Conservation (phyloP, 495 filamentous ascomycete species). For the Tuber microsphaerosporum region DNA sequence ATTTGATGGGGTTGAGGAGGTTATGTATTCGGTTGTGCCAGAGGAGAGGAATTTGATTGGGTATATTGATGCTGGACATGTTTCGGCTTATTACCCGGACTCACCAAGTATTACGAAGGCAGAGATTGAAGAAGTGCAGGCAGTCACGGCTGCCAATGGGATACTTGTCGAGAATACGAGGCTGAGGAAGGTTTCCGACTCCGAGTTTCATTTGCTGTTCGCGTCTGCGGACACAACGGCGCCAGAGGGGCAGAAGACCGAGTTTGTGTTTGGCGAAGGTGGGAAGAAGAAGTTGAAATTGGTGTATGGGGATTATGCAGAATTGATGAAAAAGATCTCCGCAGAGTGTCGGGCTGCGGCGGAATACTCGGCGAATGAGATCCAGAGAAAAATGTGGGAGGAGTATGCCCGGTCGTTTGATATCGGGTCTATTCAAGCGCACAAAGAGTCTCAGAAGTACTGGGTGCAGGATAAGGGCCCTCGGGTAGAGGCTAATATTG, state of each 20-base stretch:
- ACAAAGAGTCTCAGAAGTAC: constrained; percentile 80
- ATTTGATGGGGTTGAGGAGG: constrained; percentile 62
- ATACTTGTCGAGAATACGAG: constrained; percentile 76
- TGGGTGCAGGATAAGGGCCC: constrained; percentile 93
- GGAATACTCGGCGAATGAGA: constrained; percentile 72
- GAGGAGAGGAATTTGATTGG: constrained; percentile 74
- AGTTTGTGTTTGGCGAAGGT: constrained; percentile 26
- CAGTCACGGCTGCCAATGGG: constrained; percentile 17
- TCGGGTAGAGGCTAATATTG: constrained; percentile 81
- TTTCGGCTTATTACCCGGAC: constrained; percentile 88
- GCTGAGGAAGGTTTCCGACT: constrained; percentile 61
- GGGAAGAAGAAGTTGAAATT: constrained; percentile 53
- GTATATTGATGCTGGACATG: constrained; percentile 71
- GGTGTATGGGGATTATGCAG: constrained; percentile 74
- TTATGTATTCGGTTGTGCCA: constrained; percentile 64
- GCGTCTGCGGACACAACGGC: constrained; percentile 60
- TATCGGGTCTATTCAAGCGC: constrained; percentile 73
- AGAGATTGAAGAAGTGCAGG: constrained; percentile 48
- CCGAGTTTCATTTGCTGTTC: constrained; percentile 70
- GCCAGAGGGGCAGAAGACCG: constrained; percentile 54
- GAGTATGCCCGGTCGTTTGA: constrained; percentile 80
- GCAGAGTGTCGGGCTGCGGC: constrained; percentile 63
- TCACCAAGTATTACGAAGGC: constrained; percentile 76
- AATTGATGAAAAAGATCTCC: constrained; percentile 74
- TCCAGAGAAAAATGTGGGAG: constrained; percentile 73